phyloP scores from a whole-genome alignment of 169 alveolate genomes.

The Eimeria maxima region DNA sequence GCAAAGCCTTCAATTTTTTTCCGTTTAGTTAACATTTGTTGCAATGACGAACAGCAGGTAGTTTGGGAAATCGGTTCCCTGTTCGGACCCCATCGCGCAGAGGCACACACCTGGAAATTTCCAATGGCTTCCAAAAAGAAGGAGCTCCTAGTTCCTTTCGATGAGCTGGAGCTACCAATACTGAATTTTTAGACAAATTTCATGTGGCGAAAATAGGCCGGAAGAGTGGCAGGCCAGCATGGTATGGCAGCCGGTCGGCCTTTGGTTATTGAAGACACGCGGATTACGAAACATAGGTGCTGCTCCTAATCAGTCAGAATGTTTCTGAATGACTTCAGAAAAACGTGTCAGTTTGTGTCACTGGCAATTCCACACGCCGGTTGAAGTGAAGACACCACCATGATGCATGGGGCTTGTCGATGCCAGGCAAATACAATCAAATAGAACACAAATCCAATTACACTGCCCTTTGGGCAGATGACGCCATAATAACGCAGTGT shows the following conservation, averaged over 20 bases:
- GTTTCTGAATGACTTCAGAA: not conserved
- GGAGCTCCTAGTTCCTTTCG: no score
- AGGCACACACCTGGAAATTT: not conserved
- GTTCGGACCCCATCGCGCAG: not conserved
- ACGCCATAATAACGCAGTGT: not conserved
- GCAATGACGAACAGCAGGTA: not conserved
- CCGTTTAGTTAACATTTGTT: not conserved
- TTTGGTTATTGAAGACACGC: not conserved
- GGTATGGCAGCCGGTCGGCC: not conserved
- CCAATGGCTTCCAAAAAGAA: not conserved
- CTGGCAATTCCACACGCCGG: not conserved
- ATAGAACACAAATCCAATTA: not conserved
- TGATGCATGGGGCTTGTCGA: not conserved
- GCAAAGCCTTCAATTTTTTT: no score
- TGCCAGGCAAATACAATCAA: not conserved
- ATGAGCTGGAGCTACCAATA: not conserved
- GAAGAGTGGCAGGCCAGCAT: not conserved
- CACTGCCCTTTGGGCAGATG: not conserved
- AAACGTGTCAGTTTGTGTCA: not conserved
- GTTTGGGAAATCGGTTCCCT: not conserved
- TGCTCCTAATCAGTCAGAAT: not conserved
- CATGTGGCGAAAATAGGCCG: not conserved
- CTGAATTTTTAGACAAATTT: not conserved
- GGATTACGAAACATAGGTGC: not conserved
- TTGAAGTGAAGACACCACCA: no score